A percentile compares a stretch with the other conserved stretches of the same genome.
phyloP scores from a whole-genome alignment of 495 filamentous ascomycete species.

The Penicillium bovifimosum region DNA sequence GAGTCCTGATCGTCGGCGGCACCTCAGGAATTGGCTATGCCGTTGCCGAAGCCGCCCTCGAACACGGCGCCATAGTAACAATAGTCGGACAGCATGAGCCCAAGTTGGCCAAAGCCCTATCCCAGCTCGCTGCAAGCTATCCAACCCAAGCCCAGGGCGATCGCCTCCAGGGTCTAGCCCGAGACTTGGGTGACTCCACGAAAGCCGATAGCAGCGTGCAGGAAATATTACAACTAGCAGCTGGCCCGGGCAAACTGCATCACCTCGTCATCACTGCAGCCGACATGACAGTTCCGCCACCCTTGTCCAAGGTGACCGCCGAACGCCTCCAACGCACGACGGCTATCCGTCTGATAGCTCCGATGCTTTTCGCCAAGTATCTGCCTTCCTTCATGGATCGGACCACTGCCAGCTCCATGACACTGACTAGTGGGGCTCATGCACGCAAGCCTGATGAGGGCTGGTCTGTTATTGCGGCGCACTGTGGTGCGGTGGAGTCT shows the following conservation, averaged over 20 bases:
- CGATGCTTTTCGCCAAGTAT: conserved; percentile 50
- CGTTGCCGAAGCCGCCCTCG: neutral
- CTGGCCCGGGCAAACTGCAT: conserved; percentile 38
- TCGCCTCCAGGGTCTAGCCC: conserved; percentile 15
- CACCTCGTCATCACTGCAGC: conserved; percentile 60
- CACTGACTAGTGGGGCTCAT: conserved; percentile 49
- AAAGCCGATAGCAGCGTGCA: conserved; percentile 42
- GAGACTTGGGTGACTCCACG: conserved; percentile 42
- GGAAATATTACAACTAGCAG: conserved; percentile 38
- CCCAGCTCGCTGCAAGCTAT: conserved; percentile 32
- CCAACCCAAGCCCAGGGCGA: conserved; percentile 21
- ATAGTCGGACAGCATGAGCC: conserved; percentile 48
- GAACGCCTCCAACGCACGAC: conserved; percentile 35
- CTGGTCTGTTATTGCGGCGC: conserved; percentile 43
- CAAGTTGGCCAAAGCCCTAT: conserved; percentile 40
- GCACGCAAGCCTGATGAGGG: conserved; percentile 43
- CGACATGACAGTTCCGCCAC: conserved; percentile 31
- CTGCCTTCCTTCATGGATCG: conserved; percentile 39
- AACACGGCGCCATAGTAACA: conserved; percentile 26
- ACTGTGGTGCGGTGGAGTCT: conserved; percentile 41
- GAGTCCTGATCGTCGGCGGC: neutral
- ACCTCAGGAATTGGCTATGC: neutral
- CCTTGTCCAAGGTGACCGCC: conserved; percentile 34
- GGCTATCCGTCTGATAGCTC: conserved; percentile 49
- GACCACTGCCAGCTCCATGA: conserved; percentile 41